Evolutionary conservation across 2,329 filamentous ascomycete species (phyloP).

Genomic region (Escovopsis sp.): DNA sequence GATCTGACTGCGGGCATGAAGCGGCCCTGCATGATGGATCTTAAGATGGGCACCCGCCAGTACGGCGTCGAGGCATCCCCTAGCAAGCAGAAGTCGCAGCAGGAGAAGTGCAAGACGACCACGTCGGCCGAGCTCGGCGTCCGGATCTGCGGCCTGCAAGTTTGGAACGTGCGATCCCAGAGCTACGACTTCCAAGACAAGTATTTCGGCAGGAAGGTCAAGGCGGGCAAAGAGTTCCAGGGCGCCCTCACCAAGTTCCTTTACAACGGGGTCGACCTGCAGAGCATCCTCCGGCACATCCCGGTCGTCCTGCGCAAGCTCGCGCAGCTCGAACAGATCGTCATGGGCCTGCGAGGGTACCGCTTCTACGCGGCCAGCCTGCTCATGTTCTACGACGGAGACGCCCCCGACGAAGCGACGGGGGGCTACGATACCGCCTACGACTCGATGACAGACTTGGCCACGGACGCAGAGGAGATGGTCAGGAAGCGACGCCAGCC

Average conservation of each 20-base stretch:
- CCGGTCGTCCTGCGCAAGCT: constrained; percentile 77
- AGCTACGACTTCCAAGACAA: constrained; percentile 95
- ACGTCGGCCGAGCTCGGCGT: constrained; percentile 87
- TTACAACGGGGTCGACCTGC: constrained; percentile 71
- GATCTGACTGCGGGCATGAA: constrained; percentile 96
- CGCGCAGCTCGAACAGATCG: constrained; percentile 66
- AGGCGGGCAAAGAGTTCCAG: constrained; percentile 78
- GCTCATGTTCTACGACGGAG: constrained; percentile 93
- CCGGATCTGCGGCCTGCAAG: constrained; percentile 86
- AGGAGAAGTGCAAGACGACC: constrained; percentile 80
- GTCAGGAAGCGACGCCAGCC: constrained; percentile 32
- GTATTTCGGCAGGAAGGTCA: constrained; percentile 82
- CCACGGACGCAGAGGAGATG: constrained; percentile 42
- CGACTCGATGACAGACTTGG: constrained; percentile 42
- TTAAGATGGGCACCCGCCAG: constrained; percentile 97
- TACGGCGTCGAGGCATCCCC: constrained; percentile 84
- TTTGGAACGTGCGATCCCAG: constrained; percentile 76
- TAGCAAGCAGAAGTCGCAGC: constrained; percentile 87
- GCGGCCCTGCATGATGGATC: constrained; percentile 85
- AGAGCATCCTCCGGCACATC: constrained; percentile 72
- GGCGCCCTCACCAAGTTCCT: constrained; percentile 77
- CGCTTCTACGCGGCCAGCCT: constrained; percentile 92
- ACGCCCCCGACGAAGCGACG: constrained; percentile 32
- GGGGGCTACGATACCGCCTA: constrained; percentile 33
- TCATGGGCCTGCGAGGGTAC: constrained; percentile 65